These are phyloP conservation scores for Neurospora sp. DNA, from an alignment of 495 filamentous ascomycete species.

Conservation along the genomic window DNA sequence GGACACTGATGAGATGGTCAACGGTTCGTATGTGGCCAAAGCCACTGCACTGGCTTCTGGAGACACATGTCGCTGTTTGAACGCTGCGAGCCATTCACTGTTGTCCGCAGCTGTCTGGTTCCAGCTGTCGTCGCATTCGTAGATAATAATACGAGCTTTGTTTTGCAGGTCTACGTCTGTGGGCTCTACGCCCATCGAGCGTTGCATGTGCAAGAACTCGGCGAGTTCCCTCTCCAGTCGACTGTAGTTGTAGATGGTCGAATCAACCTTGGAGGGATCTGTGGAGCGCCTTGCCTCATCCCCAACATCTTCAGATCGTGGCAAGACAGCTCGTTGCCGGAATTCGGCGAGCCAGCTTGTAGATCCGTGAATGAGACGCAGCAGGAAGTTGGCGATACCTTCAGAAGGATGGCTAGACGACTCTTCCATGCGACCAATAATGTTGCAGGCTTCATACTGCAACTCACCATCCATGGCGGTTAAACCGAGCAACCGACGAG, in stretches of 20 bases:
- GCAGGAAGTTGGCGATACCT: constrained; percentile 36
- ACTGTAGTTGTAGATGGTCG: constrained; percentile 40
- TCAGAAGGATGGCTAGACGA: constrained; percentile 34
- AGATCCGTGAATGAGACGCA: constrained; percentile 33
- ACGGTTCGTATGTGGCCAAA: not conserved
- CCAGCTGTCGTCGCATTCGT: constrained; percentile 56
- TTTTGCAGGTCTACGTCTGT: constrained; percentile 53
- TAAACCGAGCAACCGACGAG: constrained; percentile 39
- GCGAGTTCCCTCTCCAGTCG: constrained; percentile 51
- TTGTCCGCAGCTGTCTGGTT: constrained; percentile 67
- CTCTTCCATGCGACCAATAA: constrained; percentile 39
- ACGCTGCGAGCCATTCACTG: constrained; percentile 44
- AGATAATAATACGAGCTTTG: constrained; percentile 54
- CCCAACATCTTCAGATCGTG: constrained; percentile 37
- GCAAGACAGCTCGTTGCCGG: constrained; percentile 37
- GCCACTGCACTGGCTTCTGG: constrained; percentile 1
- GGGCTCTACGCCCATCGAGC: constrained; percentile 40
- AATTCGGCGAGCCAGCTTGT: constrained; percentile 38
- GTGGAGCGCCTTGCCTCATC: constrained; percentile 35
- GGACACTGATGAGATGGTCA: constrained; percentile 9
- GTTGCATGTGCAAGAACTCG: constrained; percentile 41
- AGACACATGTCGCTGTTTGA: constrained; percentile 28
- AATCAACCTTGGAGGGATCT: constrained; percentile 42
- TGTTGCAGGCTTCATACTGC: constrained; percentile 39
- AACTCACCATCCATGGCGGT: constrained; percentile 44